Base-by-base conservation (phyloP, 495 filamentous ascomycete species). In the Penicillium pancosmium region DNA sequence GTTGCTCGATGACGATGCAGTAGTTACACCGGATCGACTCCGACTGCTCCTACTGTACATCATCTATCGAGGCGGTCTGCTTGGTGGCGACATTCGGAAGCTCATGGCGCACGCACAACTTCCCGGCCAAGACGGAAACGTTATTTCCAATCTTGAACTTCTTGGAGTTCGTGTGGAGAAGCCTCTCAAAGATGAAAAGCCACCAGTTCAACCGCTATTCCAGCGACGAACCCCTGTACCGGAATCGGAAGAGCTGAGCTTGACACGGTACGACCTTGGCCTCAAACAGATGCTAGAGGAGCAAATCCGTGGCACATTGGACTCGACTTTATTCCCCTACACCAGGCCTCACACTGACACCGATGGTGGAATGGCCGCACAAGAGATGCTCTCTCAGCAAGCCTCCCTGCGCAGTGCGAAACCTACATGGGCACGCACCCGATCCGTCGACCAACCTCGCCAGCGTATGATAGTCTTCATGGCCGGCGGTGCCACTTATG, bases 391-490 rank as follows among this genome's bases (percentile, higher is more conserved):
- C 10, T 85, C 91, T 12, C 83, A 70, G 47, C 68, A 89, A 62
- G 86, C 88, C 31, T 97, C 93, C 5, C 78, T 98, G 38, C 83
- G 88, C 61, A 91, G 90, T 60, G 91, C 92, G 27, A 96, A 96
- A 63, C 94, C 94, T 7, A 94, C 92, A 10, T 98, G 94, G 94
- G 94, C 94, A 8, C 89, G 89, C 50, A 88, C 90, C 12, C 85
- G 91, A 53, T 80, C 86, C 15, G 84, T 85, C 10, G 84, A 88
- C 18, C 93, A 97, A 64, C 91, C 90, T 52, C 84, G 87, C 47
- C 94, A 98, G 73, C 88, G 94, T 43, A 85, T 98, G 47, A 89
- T 98, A 57, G 88, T 98, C 48, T 97, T 97, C 71, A 89, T 98
- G 86, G 93, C 94, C 18, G 94, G 95, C 36, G 94, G 94, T 41